A percentile compares a stretch with the other conserved stretches of the same genome.
Evolutionary conservation across 2,329 filamentous ascomycete genomes (phyloP).

Genomic region (Penicillium sp.): DNA sequence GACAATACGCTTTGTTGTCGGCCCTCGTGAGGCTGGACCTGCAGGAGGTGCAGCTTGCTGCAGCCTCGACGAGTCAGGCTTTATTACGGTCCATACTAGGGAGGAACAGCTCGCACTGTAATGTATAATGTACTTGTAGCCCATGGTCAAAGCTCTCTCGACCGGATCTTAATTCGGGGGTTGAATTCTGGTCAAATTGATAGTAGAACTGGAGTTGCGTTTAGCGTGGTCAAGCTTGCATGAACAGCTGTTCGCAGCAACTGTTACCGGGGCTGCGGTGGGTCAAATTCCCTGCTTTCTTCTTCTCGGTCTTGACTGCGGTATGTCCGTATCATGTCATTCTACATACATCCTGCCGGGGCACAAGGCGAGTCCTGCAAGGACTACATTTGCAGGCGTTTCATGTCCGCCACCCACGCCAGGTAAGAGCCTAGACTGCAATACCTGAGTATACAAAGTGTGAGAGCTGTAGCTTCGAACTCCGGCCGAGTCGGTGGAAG

Average conservation of each 20-base stretch:
- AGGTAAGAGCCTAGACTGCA: not conserved
- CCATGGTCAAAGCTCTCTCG: not conserved
- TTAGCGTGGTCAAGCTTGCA: slow-evolving; percentile 14
- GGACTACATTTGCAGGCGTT: slow-evolving; percentile 2
- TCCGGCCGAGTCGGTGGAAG: not conserved
- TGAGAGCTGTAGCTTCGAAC: not conserved
- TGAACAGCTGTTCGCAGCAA: slow-evolving; percentile 21
- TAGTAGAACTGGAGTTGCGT: not conserved
- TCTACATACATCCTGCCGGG: not conserved
- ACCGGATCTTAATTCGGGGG: slow-evolving; percentile 10
- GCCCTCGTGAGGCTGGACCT: slow-evolving; percentile 10
- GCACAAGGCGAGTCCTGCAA: slow-evolving; percentile 3
- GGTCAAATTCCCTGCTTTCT: not conserved
- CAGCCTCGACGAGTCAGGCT: not conserved
- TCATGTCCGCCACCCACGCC: slow-evolving; percentile 1
- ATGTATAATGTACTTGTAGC: not conserved
- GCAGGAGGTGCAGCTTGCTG: slow-evolving; percentile 3
- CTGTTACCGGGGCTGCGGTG: not conserved
- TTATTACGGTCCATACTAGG: not conserved
- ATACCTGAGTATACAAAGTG: not conserved
- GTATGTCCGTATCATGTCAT: not conserved
- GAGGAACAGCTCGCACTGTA: not conserved
- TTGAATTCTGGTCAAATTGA: not conserved
- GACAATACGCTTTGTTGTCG: slow-evolving; percentile 12
- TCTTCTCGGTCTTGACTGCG: not conserved